These are phyloP conservation scores for Quercus parvula DNA, from an alignment of 306 rosid genomes.

Conservation along the genomic window DNA sequence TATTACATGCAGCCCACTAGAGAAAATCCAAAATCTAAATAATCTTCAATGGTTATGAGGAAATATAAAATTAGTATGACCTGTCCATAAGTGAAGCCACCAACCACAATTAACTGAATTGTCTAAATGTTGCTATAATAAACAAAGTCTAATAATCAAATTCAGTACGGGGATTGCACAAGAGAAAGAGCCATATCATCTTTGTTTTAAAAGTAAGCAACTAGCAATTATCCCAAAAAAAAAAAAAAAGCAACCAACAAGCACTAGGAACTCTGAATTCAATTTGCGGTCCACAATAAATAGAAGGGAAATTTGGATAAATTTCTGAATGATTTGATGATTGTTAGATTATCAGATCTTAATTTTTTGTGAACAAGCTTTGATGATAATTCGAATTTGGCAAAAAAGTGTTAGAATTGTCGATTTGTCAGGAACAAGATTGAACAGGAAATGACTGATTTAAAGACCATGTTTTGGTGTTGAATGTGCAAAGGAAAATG, in stretches of 20 bases:
- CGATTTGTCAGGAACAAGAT: background rate
- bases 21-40: background rate
- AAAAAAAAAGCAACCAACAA: too few relatives aligned
- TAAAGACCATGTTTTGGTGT: background rate
- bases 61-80: background rate
- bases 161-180: too few relatives aligned
- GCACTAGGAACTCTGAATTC: too few relatives aligned
- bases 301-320: too few relatives aligned
- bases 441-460: background rate
- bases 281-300: too few relatives aligned
- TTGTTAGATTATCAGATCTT: too few relatives aligned
- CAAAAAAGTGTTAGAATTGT: background rate
- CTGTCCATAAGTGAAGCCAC: background rate
- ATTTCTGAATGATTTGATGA: too few relatives aligned
- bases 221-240: too few relatives aligned
- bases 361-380: too few relatives aligned
- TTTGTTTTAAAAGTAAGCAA: too few relatives aligned
- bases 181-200: too few relatives aligned
- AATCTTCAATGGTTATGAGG: background rate
- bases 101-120: background rate
- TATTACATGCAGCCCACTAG: conserved; percentile 22
- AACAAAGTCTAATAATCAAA: background rate
- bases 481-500: background rate
- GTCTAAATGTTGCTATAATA: background rate
- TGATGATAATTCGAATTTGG: background rate